Base-by-base conservation (phyloP, 805 yeast genomes). In the Metschnikowia shivogae region DNA sequence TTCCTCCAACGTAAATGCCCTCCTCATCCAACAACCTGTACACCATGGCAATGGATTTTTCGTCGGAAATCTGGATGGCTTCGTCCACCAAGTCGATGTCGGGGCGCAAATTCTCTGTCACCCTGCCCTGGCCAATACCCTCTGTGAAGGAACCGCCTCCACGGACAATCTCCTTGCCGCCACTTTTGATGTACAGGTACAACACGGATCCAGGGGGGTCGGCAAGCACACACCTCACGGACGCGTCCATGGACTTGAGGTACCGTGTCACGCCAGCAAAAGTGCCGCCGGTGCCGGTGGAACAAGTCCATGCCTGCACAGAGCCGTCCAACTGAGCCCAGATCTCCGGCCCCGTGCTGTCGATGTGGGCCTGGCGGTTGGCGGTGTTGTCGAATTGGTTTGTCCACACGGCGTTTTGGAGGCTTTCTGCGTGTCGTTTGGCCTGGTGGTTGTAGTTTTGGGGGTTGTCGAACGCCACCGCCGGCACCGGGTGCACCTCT, bases 91-190 rank as follows among this genome's bases (percentile, higher is more conserved):
- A 63, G 7, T 74, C 83, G 26, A 89, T 68, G 50, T 88, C 96
- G 36, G 80, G 85, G 13, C 72, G 73, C 64, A 90, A 74, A 64
- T 90, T 90, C 51, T 78, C 84, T 5, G 97, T 90, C 57, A 90
- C 84, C 57, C 97, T 77, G 38, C 96, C 96, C 67, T 90, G 97
- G 26, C 97, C 97, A 67, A 90, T 89, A 28, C 97, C 97, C 68
- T 90, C 97, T 26, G 97, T 90, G 64, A 90, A 89, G 0, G 95
- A 85, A 3, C 88, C 80, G 27, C 97, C 97, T 1, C 77, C 74
- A 57, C 89, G 78, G 35, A 80, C 88, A 45, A 84, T 66, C 9
- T 77, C 73, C 60, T 82, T 70, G 28, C 92, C 92, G 13, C 81
- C 80, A 5, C 86, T 72, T 49, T 79, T 81, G 48, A 90, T 80